Percentiles rank a stretch among this genome's conserved stretches.
These are phyloP conservation scores for Polychytrium aggregatum DNA, from an alignment of 192 early-diverging fungal species.

Conservation along the genomic window DNA sequence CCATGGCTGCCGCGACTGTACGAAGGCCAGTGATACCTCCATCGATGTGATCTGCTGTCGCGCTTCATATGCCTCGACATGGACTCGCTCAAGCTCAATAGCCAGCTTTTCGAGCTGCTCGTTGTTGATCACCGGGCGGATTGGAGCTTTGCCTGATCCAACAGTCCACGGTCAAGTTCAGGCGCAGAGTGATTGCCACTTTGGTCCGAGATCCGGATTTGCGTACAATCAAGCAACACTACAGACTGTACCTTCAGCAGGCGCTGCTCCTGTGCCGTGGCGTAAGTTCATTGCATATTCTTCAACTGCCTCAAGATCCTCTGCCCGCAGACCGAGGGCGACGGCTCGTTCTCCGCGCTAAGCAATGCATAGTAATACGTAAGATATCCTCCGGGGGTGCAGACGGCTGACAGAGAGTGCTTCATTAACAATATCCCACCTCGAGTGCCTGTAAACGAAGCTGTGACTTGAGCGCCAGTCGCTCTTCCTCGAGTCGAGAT, in stretches of 20 bases:
- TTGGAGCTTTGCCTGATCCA: too few species aligned
- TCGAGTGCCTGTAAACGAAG: constrained; percentile 31
- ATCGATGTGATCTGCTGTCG: constrained; percentile 13
- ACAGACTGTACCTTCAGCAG: too few species aligned
- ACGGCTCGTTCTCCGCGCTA: constrained; percentile 23
- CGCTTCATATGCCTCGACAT: constrained; percentile 24
- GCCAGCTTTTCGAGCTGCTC: constrained; percentile 26
- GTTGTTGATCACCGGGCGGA: constrained; percentile 11
- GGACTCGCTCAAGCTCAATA: constrained; percentile 29
- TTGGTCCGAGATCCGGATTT: too few species aligned
- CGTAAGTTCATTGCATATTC: constrained; percentile 32
- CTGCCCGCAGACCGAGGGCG: constrained; percentile 30
- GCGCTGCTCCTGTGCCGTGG: too few species aligned
- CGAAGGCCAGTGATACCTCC: constrained; percentile 11
- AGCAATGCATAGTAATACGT: constrained; percentile 4
- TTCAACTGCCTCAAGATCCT: constrained; percentile 34
- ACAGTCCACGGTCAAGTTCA: too few species aligned
- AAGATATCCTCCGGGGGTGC: too few species aligned
- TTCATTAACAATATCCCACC: too few species aligned
- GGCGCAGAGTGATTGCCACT: too few species aligned
- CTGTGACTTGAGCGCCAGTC: constrained; percentile 28
- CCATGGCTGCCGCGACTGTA: too few species aligned
- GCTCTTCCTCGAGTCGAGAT: constrained; percentile 39
- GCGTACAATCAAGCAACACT: too few species aligned
- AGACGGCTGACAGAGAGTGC: too few species aligned